Conservation (phyloP, 257 asterid genomes). For the Fraxinus cuspidata region DNA sequence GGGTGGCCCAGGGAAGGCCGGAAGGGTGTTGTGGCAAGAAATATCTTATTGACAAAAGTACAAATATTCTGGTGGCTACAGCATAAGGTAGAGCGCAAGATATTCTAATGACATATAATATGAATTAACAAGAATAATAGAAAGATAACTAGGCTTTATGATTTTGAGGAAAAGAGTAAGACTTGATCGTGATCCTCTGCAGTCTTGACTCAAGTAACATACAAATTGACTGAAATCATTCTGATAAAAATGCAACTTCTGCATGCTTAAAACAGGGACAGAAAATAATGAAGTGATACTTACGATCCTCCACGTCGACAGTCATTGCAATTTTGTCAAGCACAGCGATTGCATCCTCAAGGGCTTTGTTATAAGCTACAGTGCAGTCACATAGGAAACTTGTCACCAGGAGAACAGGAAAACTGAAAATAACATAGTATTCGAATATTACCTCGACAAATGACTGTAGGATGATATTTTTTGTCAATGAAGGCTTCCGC, state of each 20-base stretch:
- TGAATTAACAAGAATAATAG: not conserved
- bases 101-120: not conserved
- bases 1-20: not conserved
- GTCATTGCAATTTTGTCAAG: slow-evolving; percentile 89
- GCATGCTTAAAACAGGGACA: not conserved
- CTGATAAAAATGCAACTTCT: not conserved
- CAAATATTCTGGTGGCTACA: not conserved
- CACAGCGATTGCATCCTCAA: slow-evolving; percentile 81
- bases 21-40: not conserved
- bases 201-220: not conserved
- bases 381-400: slow-evolving; percentile 18
- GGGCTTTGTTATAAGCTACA: slow-evolving; percentile 86
- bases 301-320: slow-evolving; percentile 83
- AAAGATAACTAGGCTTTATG: slow-evolving; percentile 8
- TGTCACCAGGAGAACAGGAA: slow-evolving; percentile 18
- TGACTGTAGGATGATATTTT: slow-evolving; percentile 86
- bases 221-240: not conserved
- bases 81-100: not conserved
- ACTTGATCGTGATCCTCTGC: not conserved
- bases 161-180: slow-evolving; percentile 11
- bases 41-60: not conserved
- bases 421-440: not conserved
- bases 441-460: slow-evolving; percentile 72
- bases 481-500: slow-evolving; percentile 97
- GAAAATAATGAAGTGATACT: slow-evolving; percentile 35